Conservation (phyloP, 345 rosid species). For the Firmiana major region DNA sequence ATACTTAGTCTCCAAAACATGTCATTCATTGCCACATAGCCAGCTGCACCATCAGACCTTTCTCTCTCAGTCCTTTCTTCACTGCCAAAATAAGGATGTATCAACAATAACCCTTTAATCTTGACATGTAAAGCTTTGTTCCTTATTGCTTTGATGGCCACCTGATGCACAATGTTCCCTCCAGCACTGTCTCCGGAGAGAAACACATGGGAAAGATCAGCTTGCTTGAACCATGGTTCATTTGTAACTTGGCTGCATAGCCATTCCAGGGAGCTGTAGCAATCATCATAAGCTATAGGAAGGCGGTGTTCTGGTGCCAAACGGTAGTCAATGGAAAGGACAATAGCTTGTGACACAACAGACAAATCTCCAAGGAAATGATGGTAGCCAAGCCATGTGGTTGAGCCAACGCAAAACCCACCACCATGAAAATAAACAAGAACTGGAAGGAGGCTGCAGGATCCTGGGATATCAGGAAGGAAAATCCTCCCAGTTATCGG, state of each 20-base stretch:
- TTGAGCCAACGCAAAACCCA: constrained; percentile 59
- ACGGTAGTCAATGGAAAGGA: constrained; percentile 55
- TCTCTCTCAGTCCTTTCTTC: constrained; percentile 46
- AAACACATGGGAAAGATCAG: constrained; percentile 39
- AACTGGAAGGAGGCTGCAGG: constrained; percentile 28
- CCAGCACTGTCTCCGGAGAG: constrained; percentile 67
- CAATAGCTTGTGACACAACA: constrained; percentile 29
- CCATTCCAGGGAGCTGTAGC: constrained; percentile 51
- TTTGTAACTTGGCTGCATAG: constrained; percentile 13
- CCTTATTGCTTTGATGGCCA: constrained; percentile 34
- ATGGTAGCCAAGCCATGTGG: constrained; percentile 62
- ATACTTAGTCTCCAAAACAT: constrained; percentile 60
- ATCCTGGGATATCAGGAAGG: constrained; percentile 25
- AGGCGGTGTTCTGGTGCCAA: constrained; percentile 61
- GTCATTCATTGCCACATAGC: constrained; percentile 40
- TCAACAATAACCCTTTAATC: constrained; percentile 38
- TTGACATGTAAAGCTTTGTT: constrained; percentile 16
- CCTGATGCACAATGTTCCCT: constrained; percentile 57
- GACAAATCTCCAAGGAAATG: constrained; percentile 58
- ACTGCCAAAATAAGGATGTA: constrained; percentile 66
- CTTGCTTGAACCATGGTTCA: constrained; percentile 49
- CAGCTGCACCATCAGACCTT: constrained; percentile 24
- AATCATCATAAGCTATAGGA: constrained; percentile 53
- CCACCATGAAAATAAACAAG: constrained; percentile 67
- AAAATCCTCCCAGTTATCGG: constrained; percentile 50